Evolutionary conservation across 1,139 yeast genomes (phyloP), one percentile per base, ranked within the genome.

Genomic region (Scheffersomyces insectosa): DNA sequence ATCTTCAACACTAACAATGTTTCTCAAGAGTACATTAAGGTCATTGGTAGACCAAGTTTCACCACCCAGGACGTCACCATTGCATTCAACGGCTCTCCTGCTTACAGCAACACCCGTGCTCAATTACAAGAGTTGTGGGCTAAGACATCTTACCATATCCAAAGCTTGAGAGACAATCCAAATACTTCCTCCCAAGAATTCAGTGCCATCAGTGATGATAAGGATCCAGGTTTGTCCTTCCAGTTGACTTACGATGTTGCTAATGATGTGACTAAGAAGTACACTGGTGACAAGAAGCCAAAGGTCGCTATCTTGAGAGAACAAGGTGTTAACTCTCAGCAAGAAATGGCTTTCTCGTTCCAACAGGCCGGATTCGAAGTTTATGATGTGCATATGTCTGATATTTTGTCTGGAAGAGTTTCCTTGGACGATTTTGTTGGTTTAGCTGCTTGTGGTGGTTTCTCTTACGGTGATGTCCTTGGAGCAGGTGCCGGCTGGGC

Each of bases 401-500:
- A 95, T 64, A 79, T 95, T 46, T 72, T 91, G 51, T 70, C 77
- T 33, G 96, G 96, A 35, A 76, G 74, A 56, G 85, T 86, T 33
- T 66, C 82, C n/a, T 76, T 95, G 54, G 83, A 80, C 56, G 85
- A 82, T 39, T 95, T 93, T 66, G 89, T 85, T 39, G 99, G 99
- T 49, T 59, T 95, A 45, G 99, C 98, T 42, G 99, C 99, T 4
- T 95, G 99, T 71, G 99, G 99, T 69, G 99, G 99, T 27, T 95
- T 95, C 76, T 90, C 98, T 2, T 95, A 91, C 62, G 99, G 99
- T 77, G 99, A 95, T 68, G 99, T 95, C 38, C 75, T 95, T 48
- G 99, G 99, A 54, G 99, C 99, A 28, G 99, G 97, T 63, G 89
- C 95, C 41, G 99, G 99, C 47, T 95, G 99, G 99, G 99, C 99